Conservation (phyloP, 2,329 filamentous ascomycete genomes). For the Teratosphaeria zuluensis region DNA sequence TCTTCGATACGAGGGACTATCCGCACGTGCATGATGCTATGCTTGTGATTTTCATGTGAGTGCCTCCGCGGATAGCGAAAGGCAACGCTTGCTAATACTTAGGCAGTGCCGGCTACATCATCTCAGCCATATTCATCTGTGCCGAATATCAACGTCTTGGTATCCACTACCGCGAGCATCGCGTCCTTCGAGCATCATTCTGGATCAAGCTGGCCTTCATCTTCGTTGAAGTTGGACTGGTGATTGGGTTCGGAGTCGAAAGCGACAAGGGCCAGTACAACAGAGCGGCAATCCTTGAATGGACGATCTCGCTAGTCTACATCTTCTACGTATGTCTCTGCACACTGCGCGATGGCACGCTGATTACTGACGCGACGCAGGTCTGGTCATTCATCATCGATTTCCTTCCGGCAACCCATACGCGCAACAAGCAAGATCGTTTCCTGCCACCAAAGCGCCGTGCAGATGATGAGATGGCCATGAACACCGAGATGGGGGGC, state of each 20-base stretch:
- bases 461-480: slow-evolving; percentile 21
- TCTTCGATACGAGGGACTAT: slow-evolving; percentile 74
- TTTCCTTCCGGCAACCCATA: slow-evolving; percentile 66
- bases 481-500: slow-evolving; percentile 17
- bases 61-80: not conserved
- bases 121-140: slow-evolving; percentile 82
- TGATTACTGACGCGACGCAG: slow-evolving; percentile 2
- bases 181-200: slow-evolving; percentile 67
- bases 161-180: slow-evolving; percentile 65
- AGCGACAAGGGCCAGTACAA: slow-evolving; percentile 38
- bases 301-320: slow-evolving; percentile 71
- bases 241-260: slow-evolving; percentile 57
- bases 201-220: slow-evolving; percentile 83
- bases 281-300: slow-evolving; percentile 68
- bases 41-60: slow-evolving; percentile 65
- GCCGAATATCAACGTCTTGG: slow-evolving; percentile 82
- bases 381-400: slow-evolving; percentile 61
- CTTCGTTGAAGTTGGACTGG: slow-evolving; percentile 64
- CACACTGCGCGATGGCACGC: not conserved
- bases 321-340: slow-evolving; percentile 66
- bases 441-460: slow-evolving; percentile 27
- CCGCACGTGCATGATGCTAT: slow-evolving; percentile 62
- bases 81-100: slow-evolving; percentile 3
- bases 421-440: slow-evolving; percentile 37
- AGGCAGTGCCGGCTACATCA: slow-evolving; percentile 59